These are phyloP conservation scores for Globisporangium perplexum DNA, from an alignment of 352 stramenopile genomes.

Conservation along the genomic window DNA sequence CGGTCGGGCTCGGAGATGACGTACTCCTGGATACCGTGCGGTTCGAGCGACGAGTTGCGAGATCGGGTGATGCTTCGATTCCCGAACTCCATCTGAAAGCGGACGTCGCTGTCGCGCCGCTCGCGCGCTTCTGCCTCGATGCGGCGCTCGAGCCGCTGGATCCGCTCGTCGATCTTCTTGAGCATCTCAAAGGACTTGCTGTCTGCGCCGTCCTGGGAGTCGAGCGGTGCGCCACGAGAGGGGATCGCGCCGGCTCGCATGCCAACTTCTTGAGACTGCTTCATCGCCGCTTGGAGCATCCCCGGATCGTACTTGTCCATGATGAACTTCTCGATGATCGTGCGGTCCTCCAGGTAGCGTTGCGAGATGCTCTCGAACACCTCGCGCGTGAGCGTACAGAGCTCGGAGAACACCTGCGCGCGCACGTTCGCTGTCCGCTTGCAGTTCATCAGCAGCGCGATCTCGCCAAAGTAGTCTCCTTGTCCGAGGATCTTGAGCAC, in stretches of 20 bases:
- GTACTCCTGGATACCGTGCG: slow-evolving; percentile 10
- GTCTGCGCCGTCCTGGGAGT: slow-evolving; percentile 5
- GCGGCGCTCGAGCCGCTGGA: slow-evolving; percentile 39
- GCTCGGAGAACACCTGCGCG: slow-evolving; percentile 62
- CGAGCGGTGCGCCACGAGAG: slow-evolving; percentile 1
- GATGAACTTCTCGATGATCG: slow-evolving; percentile 82
- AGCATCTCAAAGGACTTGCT: slow-evolving; percentile 31
- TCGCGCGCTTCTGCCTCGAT: slow-evolving; percentile 43
- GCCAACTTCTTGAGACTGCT: slow-evolving; percentile 63
- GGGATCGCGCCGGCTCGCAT: slow-evolving; percentile 27
- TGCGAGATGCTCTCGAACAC: slow-evolving; percentile 73
- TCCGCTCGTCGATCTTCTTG: slow-evolving; percentile 39
- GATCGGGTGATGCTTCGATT: slow-evolving; percentile 7
- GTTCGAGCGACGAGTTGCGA: slow-evolving; percentile 3
- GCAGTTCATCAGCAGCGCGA: slow-evolving; percentile 79
- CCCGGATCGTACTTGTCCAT: slow-evolving; percentile 79
- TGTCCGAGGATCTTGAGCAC: slow-evolving; percentile 63
- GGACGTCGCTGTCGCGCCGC: slow-evolving; percentile 43
- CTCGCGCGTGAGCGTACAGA: slow-evolving; percentile 68
- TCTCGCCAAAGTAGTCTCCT: slow-evolving; percentile 81
- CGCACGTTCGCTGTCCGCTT: slow-evolving; percentile 78
- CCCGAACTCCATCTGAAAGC: slow-evolving; percentile 22
- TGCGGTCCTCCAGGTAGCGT: slow-evolving; percentile 71
- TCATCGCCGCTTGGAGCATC: slow-evolving; percentile 71
- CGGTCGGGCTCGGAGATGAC: slow-evolving; percentile 57